Base-by-base conservation (phyloP, 1,284 basidiomycete genomes). In the Xanthoconium separans region DNA sequence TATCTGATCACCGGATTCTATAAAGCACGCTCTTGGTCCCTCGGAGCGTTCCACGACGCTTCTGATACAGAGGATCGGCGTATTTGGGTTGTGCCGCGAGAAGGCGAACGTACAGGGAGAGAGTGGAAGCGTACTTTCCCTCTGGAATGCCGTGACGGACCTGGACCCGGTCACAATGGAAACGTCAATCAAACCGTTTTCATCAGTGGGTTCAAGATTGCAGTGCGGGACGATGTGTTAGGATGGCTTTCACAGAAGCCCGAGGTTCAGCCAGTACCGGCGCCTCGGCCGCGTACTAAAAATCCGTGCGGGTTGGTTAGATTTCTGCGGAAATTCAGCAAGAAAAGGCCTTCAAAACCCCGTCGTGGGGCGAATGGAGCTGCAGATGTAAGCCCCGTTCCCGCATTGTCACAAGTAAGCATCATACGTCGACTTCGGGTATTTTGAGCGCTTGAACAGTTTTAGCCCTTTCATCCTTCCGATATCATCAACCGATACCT, bases 381-480 rank as follows among this genome's bases (percentile, higher is more conserved):
- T 27, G 27, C 27, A 27, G 27, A 27, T 27, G 27, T 27, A 5
- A 27, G 27, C 1, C 47, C 24, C 5, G 33, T 42, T 37, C 52
- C 54, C 1, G 1, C 1, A 2, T 11, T 54, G 18, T 41, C 37
- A 13, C 52, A 48, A 22, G 54, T 56, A 15, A 3, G 53, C 13
- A 6, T 18, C 31, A 30, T 22, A 10, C 4, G 0, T 45, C 16
- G 8, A 12, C 22, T 29, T 36, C 9, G 29, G n/a, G n/a, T 16
- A 9, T 22, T 7, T 18, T 22, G 13, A 1, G 22, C 24, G n/a
- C 18, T 39, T 33, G 15, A 46, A 2, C 10, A 13, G 16, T 20
- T 15, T 42, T 8, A 59, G 58, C 57, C 57, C 0, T 55, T 55
- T 30, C 58, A 59, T 20, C 51, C 53, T 3, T 51, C 46, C 2